phyloP scores from a whole-genome alignment of 2,329 filamentous ascomycete genomes.

The Scedosporium boydii region DNA sequence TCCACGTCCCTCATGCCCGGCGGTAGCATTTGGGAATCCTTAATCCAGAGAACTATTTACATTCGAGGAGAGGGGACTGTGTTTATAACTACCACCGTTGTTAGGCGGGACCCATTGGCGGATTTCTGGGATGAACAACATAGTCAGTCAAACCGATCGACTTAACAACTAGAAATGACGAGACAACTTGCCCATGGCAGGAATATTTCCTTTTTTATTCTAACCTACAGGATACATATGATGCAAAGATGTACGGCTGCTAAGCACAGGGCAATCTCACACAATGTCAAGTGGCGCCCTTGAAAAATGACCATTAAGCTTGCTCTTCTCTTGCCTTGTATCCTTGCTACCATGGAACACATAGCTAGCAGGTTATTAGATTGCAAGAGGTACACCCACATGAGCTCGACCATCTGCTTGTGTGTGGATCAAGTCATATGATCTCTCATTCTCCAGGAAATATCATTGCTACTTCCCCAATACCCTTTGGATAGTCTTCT shows the following conservation, averaged over 20 bases:
- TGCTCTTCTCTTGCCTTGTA: conserved; percentile 61
- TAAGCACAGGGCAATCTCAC: conserved; percentile 16
- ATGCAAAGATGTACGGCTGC: conserved; percentile 17
- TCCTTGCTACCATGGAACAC: conserved; percentile 46
- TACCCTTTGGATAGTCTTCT: conserved; percentile 51
- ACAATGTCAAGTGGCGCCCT: conserved; percentile 14
- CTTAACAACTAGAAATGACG: neutral
- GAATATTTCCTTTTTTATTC: neutral
- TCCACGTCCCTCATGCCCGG: too few relatives aligned
- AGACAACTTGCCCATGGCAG: neutral
- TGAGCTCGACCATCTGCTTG: too few relatives aligned
- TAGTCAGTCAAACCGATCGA: too few relatives aligned
- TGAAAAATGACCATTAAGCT: conserved; percentile 17
- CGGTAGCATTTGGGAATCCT: too few relatives aligned
- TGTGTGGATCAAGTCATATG: too few relatives aligned
- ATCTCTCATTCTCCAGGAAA: neutral
- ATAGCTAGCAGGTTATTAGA: conserved; percentile 57
- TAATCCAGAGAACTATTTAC: too few relatives aligned
- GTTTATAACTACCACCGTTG: too few relatives aligned
- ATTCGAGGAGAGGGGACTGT: too few relatives aligned
- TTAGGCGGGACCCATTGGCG: too few relatives aligned
- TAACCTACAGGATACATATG: neutral
- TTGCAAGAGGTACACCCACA: conserved; percentile 44
- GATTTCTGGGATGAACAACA: too few relatives aligned
- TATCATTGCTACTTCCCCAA: conserved; percentile 23